Evolutionary conservation across 805 yeast genomes (phyloP).

Genomic region (Teunomyces kruisii): DNA sequence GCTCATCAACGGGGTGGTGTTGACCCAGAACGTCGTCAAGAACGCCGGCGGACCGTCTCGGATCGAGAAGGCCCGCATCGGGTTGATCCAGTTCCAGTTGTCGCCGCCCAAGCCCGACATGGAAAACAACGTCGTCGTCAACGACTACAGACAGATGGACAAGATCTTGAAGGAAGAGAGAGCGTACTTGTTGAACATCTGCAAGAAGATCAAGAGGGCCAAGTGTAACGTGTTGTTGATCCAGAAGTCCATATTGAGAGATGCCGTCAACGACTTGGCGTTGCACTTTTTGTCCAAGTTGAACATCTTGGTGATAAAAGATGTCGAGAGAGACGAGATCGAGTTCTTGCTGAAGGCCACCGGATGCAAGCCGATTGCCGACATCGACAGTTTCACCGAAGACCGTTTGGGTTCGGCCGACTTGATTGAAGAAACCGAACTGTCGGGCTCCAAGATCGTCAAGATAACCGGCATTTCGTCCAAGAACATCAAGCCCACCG

Average conservation of each 20-base stretch:
- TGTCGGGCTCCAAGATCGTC: constrained; percentile 86
- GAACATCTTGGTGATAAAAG: constrained; percentile 91
- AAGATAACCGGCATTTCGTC: constrained; percentile 73
- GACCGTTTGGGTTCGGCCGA: constrained; percentile 92
- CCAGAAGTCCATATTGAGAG: constrained; percentile 91
- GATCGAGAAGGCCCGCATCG: constrained; percentile 90
- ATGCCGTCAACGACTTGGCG: constrained; percentile 92
- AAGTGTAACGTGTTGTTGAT: constrained; percentile 90
- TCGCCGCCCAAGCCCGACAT: constrained; percentile 97
- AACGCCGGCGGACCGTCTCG: constrained; percentile 94
- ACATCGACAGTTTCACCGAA: constrained; percentile 88
- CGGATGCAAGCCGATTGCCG: constrained; percentile 96
- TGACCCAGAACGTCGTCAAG: constrained; percentile 87
- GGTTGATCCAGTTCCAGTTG: constrained; percentile 86
- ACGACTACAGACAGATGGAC: constrained; percentile 99
- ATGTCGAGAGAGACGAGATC: constrained; percentile 93
- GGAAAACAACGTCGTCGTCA: constrained; percentile 96
- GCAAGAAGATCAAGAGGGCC: constrained; percentile 94
- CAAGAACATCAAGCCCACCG: constrained; percentile 64
- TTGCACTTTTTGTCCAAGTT: constrained; percentile 91
- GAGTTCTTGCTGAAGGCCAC: constrained; percentile 83
- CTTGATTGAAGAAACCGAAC: constrained; percentile 84
- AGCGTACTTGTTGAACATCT: constrained; percentile 88
- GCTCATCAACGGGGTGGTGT: constrained; percentile 87
- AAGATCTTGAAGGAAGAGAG: constrained; percentile 97